Conservation (phyloP, 208 protist species). For the Leishmania major region DNA sequence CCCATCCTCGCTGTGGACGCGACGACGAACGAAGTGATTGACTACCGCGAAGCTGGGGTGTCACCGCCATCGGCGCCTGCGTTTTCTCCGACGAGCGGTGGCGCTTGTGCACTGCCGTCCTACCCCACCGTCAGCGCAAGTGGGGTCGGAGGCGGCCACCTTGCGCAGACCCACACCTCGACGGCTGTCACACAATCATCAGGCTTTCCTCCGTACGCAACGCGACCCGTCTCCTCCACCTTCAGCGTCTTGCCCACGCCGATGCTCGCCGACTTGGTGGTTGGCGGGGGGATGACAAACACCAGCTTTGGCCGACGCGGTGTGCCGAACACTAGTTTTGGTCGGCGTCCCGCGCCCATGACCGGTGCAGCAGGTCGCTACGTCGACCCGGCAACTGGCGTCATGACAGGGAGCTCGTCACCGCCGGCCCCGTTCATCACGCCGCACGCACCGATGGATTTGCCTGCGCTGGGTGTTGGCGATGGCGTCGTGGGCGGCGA, state of each 20-base stretch:
- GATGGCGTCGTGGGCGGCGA: neutral
- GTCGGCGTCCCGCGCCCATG: conserved; percentile 7
- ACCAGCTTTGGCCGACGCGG: conserved; percentile 32
- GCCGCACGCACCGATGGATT: conserved; percentile 1
- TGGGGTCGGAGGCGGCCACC: conserved; percentile 2
- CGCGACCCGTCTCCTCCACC: conserved; percentile 7
- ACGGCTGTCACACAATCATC: neutral
- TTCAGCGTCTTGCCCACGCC: conserved; percentile 30
- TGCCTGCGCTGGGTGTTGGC: neutral
- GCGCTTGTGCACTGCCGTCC: neutral
- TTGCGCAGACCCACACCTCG: conserved; percentile 4
- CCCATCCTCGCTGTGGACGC: conserved; percentile 38
- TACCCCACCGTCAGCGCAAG: neutral
- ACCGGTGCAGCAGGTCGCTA: conserved; percentile 10
- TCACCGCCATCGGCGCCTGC: neutral
- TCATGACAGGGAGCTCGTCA: neutral
- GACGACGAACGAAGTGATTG: conserved; percentile 35
- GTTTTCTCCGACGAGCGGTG: neutral
- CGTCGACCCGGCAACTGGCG: neutral
- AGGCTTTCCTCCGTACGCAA: conserved; percentile 11
- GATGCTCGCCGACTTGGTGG: conserved; percentile 28
- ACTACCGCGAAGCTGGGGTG: conserved; percentile 24
- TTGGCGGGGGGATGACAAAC: conserved; percentile 26
- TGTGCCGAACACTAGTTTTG: conserved; percentile 27
- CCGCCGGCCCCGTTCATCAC: conserved; percentile 19